Conservation (phyloP, 2,329 filamentous ascomycete genomes). For the Colletotrichum horii region DNA sequence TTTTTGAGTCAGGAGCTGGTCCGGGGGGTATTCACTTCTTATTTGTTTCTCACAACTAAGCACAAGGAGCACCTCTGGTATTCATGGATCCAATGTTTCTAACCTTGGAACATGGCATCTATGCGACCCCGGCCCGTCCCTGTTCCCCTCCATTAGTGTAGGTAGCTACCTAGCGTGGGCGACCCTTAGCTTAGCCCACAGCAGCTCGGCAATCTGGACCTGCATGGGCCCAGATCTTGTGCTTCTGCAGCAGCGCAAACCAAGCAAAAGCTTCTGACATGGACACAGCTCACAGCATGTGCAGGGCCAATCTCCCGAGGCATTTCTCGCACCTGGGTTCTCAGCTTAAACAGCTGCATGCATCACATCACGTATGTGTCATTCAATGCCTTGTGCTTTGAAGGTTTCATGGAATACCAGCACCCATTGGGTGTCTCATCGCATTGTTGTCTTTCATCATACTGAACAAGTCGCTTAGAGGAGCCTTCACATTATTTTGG, state of each 20-base stretch:
- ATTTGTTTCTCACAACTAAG: neutral
- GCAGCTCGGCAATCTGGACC: neutral
- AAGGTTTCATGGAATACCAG: neutral
- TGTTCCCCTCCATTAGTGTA: neutral
- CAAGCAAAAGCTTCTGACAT: neutral
- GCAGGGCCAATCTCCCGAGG: neutral
- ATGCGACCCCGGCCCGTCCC: neutral
- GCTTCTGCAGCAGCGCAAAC: neutral
- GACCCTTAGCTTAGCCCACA: neutral
- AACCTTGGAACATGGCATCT: neutral
- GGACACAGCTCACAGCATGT: neutral
- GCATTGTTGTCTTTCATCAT: neutral
- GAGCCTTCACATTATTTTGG: neutral
- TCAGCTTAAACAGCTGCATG: neutral
- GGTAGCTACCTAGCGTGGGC: neutral
- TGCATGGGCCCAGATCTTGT: neutral
- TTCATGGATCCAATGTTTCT: neutral
- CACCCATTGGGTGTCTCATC: neutral
- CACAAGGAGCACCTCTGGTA: neutral
- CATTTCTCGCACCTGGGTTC: neutral
- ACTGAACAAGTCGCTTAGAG: neutral
- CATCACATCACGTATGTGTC: neutral
- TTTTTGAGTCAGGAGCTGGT: neutral
- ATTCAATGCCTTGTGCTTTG: neutral
- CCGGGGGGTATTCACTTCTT: neutral